These are phyloP conservation scores for Francoa sonchifolia DNA, from an alignment of 441 rosid species.

Conservation along the genomic window DNA sequence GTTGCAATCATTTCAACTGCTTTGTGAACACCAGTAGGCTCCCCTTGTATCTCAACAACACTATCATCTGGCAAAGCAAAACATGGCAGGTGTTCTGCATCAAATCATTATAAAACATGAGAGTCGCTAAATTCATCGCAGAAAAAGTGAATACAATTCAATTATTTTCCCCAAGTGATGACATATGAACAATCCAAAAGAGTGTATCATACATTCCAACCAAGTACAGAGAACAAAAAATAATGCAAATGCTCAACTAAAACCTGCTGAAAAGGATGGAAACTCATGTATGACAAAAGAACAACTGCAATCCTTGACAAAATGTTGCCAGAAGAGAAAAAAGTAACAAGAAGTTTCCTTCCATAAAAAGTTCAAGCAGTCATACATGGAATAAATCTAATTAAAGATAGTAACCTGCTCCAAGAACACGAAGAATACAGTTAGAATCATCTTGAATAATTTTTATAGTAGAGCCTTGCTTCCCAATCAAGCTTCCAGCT, in stretches of 20 bases:
- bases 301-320: too few relatives aligned
- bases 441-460: constrained; percentile 21
- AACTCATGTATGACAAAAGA: neutral
- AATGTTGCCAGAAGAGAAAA: neutral
- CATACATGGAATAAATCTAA: neutral
- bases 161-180: neutral
- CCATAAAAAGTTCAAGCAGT: neutral
- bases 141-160: neutral
- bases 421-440: constrained; percentile 19
- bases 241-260: neutral
- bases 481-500: constrained; percentile 23
- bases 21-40: constrained; percentile 19
- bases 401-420: constrained; percentile 10
- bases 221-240: neutral
- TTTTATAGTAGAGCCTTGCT: constrained; percentile 21
- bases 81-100: constrained; percentile 21
- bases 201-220: too few relatives aligned
- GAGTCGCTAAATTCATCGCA: too few relatives aligned
- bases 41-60: constrained; percentile 23
- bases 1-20: constrained; percentile 25
- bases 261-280: neutral
- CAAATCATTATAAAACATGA: neutral
- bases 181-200: neutral
- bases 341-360: neutral
- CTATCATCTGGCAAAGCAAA: constrained; percentile 27